phyloP scores from a whole-genome alignment of 2,329 filamentous ascomycete species.

The Arthroderma sp. region DNA sequence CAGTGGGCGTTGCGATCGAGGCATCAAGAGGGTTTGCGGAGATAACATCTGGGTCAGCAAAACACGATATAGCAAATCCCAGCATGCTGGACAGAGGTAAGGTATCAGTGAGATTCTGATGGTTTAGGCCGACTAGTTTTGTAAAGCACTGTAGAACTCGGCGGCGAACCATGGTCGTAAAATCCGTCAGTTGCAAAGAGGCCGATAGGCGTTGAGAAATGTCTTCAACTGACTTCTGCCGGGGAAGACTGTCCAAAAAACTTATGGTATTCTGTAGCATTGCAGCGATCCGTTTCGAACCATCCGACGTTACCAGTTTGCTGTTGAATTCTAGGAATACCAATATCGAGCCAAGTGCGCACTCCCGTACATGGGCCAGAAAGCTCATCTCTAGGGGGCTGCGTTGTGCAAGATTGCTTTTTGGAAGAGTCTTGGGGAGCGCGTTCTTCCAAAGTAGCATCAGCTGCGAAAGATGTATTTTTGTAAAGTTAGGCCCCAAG shows the following conservation, averaged over 20 bases:
- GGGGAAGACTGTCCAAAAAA: constrained; percentile 73
- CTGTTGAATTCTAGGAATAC: constrained; percentile 91
- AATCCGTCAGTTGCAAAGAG: constrained; percentile 74
- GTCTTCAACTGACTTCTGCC: constrained; percentile 76
- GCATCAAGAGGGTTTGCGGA: constrained; percentile 67
- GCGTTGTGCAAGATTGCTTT: constrained; percentile 74
- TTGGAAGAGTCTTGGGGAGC: constrained; percentile 82
- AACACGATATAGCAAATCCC: constrained; percentile 76
- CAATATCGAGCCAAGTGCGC: constrained; percentile 77
- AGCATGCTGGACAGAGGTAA: constrained; percentile 83
- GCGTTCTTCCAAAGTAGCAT: constrained; percentile 96
- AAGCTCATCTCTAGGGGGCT: constrained; percentile 84
- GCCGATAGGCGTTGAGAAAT: constrained; percentile 70
- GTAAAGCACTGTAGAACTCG: constrained; percentile 91
- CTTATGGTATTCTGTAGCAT: constrained; percentile 93
- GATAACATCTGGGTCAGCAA: constrained; percentile 71
- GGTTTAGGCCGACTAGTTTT: constrained; percentile 77
- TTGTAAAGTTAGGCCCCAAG: constrained; percentile 92
- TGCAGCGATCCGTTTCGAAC: constrained; percentile 77
- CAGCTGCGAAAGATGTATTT: constrained; percentile 90
- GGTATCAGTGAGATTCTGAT: constrained; percentile 69
- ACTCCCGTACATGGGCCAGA: constrained; percentile 86
- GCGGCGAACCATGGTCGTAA: constrained; percentile 84
- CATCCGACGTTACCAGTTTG: constrained; percentile 79
- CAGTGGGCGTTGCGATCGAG: constrained; percentile 80